Percentiles rank a stretch among this genome's conserved stretches.
Evolutionary conservation across 306 rosid species (phyloP).

Genomic region (Vicia faba): DNA sequence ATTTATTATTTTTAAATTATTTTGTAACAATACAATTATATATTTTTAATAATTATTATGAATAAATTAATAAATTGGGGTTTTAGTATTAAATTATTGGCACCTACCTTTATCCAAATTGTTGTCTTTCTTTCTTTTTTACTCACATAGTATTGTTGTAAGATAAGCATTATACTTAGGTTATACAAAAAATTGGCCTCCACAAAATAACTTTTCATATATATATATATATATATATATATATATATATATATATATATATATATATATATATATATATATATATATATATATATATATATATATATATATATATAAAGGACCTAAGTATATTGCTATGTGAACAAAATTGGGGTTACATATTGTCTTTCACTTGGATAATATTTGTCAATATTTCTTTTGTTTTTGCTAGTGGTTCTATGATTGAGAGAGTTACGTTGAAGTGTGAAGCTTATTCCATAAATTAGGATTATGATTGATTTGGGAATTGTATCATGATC

Average conservation of each 20-base stretch:
- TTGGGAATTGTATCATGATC: conserved; percentile 2
- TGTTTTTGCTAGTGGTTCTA: not conserved
- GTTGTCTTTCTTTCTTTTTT: too few relatives aligned
- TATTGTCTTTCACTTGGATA: not conserved
- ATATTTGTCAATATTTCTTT: not conserved
- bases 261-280: too few relatives aligned
- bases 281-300: too few relatives aligned
- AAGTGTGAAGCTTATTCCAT: conserved; percentile 1
- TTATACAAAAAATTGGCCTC: too few relatives aligned
- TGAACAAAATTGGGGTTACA: not conserved
- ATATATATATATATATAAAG: too few relatives aligned
- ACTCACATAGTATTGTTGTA: not conserved
- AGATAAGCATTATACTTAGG: conserved; percentile 24
- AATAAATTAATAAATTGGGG: not conserved
- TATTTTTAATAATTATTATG: too few relatives aligned
- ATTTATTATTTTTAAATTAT: not conserved
- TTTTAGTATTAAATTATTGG: conserved; percentile 3
- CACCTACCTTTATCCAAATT: not conserved
- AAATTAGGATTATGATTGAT: not conserved
- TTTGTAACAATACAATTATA: too few relatives aligned
- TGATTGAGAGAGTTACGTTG: not conserved
- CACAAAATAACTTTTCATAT: too few relatives aligned
- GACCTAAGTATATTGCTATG: too few relatives aligned
- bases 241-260: too few relatives aligned
- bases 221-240: too few relatives aligned